These are phyloP conservation scores for Tilletia setariae DNA, from an alignment of 1,284 basidiomycete species.

Conservation along the genomic window DNA sequence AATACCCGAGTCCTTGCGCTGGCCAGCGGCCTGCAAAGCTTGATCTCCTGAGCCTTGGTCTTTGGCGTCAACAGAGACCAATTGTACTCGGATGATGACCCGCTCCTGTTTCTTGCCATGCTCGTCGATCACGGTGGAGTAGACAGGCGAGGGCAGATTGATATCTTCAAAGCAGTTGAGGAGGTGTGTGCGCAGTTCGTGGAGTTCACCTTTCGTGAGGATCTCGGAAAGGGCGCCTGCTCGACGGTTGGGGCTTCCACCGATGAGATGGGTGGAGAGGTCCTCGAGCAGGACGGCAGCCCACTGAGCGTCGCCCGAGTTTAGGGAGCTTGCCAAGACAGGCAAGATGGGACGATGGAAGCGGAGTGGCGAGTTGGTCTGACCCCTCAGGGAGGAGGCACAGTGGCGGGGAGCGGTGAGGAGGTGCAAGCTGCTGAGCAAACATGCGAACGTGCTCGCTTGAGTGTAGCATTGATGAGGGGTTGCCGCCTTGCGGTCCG, in stretches of 20 bases:
- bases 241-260: not conserved
- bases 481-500: not conserved
- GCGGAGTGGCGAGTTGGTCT: too few relatives aligned
- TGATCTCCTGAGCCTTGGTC: not conserved
- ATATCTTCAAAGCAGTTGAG: not conserved
- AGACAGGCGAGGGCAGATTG: not conserved
- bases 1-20: constrained; percentile 8
- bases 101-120: too few relatives aligned
- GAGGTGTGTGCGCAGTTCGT: not conserved
- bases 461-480: too few relatives aligned
- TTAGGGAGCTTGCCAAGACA: not conserved
- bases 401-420: not conserved
- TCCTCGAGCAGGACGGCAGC: not conserved
- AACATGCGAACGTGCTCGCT: not conserved
- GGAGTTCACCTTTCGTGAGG: not conserved
- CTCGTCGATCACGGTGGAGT: too few relatives aligned
- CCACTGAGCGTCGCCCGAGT: not conserved
- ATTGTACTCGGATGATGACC: too few relatives aligned
- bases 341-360: too few relatives aligned
- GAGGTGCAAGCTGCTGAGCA: not conserved
- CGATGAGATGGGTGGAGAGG: not conserved
- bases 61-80: too few relatives aligned
- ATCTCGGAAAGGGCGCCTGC: not conserved
- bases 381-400: too few relatives aligned
- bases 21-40: not conserved